Base-by-base conservation (phyloP, 805 yeast genomes). In the Yamadazyma scolyti region DNA sequence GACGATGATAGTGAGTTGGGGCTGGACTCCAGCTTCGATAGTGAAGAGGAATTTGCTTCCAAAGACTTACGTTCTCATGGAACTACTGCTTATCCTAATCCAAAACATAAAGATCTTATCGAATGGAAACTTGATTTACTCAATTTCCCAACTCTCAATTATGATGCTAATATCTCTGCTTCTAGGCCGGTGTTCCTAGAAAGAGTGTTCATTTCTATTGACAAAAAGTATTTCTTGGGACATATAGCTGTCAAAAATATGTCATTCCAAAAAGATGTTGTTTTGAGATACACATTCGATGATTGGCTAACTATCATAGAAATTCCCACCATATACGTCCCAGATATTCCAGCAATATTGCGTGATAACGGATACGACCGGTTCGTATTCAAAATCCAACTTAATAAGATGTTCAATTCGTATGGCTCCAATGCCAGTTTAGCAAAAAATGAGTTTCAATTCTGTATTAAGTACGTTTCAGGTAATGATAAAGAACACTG, bases 201-300 rank as follows among this genome's bases (percentile, higher is more conserved):
- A 42, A 61, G 76, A 29, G 54, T 81, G 4, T 74, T 75, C 43
- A 59, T 86, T 16, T 68, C 79, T 21, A 56, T 69, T 6, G 85
- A 81, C 41, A 73, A 73, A 42, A 68, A 70, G 36, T 65, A 62
- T 34, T 58, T 89, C 10, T 52, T 75, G 30, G 97, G 96, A 2
- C 79, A 78, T 31, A 65, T 89, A 27, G 84, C 90, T 2, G 96
- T 84, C 16, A 74, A 76, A 47, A 90, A 89, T 59, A 32, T 85
- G 4, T 67, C 81, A 8, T 89, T 67, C 56, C 70, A 75, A 20
- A 89, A 89, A 55, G 50, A 58, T 16, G 82, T 90, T 12, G 71
- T 75, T 10, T 71, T 84, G 10, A 68, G 88, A 33, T 89, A 86
- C 58, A 76, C 96, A 0, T 65, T 78, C 41, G 87, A 90, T 52